A percentile compares a stretch with the other conserved stretches of the same genome.
Evolutionary conservation across 2,329 filamentous ascomycete genomes (phyloP).

Genomic region (Tolypocladium cylindrosporum): DNA sequence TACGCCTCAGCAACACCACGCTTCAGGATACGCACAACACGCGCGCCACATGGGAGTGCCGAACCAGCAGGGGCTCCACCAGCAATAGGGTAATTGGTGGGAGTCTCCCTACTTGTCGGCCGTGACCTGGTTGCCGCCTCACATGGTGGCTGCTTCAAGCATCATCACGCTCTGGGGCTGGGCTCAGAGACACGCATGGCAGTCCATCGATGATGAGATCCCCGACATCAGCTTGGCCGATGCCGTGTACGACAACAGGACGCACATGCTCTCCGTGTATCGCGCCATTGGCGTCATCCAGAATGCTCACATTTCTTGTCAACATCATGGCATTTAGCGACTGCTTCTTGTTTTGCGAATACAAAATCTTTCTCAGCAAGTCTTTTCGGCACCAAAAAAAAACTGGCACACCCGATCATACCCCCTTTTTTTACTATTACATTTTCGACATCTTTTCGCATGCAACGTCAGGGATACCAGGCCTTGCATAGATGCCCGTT

Average conservation of each 20-base stretch:
- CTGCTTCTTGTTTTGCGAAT: conserved; percentile 20
- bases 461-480: conserved; percentile 9
- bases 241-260: not conserved
- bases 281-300: not conserved
- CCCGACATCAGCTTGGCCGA: conserved; percentile 1
- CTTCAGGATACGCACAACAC: conserved; percentile 20
- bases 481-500: conserved; percentile 3
- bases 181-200: conserved; percentile 1
- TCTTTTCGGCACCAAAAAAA: conserved; percentile 29
- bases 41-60: conserved; percentile 26
- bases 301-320: conserved; percentile 9
- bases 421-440: conserved; percentile 15
- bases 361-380: conserved; percentile 20
- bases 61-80: conserved; percentile 30
- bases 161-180: conserved; percentile 3
- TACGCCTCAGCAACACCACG: conserved; percentile 38
- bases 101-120: not conserved
- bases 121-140: not conserved
- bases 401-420: conserved; percentile 26
- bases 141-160: conserved; percentile 3
- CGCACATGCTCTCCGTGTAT: not conserved
- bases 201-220: conserved; percentile 1
- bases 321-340: conserved; percentile 38
- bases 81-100: conserved; percentile 24
- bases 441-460: conserved; percentile 15